Percentiles rank a stretch among this genome's conserved stretches.
Evolutionary conservation across 441 rosid species (phyloP).

Genomic region (Aquilaria agallochum): DNA sequence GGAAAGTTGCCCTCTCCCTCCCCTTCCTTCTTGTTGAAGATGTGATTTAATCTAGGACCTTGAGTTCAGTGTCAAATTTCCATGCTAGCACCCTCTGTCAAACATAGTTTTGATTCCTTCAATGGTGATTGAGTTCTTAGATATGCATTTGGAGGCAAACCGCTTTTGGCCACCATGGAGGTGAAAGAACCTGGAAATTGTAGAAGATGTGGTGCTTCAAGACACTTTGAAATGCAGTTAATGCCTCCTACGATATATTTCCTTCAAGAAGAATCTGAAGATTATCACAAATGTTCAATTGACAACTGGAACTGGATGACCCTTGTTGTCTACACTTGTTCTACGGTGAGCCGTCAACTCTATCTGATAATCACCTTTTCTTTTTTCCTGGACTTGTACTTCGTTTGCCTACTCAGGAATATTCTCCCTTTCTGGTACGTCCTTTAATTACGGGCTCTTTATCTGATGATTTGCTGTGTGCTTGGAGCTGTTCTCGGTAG

Average conservation of each 20-base stretch:
- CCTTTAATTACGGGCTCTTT: neutral
- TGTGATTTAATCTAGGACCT: too few relatives aligned
- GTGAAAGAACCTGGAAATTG: conserved; percentile 47
- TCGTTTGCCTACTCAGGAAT: too few relatives aligned
- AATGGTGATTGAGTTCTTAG: conserved; percentile 24
- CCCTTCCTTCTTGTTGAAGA: neutral
- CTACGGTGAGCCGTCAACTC: conserved; percentile 40
- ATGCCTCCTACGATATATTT: conserved; percentile 82
- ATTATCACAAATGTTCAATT: conserved; percentile 35
- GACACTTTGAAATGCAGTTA: conserved; percentile 82
- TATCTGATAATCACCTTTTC: too few relatives aligned
- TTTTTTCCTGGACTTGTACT: neutral
- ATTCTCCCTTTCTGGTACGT: neutral
- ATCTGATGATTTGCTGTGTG: neutral
- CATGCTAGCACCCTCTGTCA: too few relatives aligned
- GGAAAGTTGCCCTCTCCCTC: neutral
- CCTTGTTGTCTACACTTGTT: conserved; percentile 68
- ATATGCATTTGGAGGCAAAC: conserved; percentile 67
- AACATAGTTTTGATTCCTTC: neutral
- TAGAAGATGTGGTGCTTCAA: conserved; percentile 45
- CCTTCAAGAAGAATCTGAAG: conserved; percentile 61
- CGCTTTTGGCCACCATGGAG: conserved; percentile 49
- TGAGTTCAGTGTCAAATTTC: too few relatives aligned
- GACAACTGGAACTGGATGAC: conserved; percentile 93
- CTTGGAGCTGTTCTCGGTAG: neutral